Percentiles rank a stretch among this genome's conserved stretches.
These are phyloP conservation scores for Cynanchum wilfordii DNA, from an alignment of 257 asterid genomes.

Conservation along the genomic window DNA sequence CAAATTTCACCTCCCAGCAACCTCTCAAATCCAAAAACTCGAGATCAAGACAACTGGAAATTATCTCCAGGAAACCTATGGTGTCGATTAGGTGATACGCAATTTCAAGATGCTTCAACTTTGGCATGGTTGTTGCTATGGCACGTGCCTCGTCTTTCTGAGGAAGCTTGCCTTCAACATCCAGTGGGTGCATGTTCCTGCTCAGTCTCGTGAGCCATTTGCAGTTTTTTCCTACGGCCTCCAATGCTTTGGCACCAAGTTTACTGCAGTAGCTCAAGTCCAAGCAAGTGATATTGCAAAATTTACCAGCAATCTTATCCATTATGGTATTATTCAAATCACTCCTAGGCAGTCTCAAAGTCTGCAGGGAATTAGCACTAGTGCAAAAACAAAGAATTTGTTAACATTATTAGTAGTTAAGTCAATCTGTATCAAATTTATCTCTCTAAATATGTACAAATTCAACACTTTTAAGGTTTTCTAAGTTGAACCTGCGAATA, in stretches of 20 bases:
- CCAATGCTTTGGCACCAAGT: constrained; percentile 27
- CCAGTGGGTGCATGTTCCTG: constrained; percentile 38
- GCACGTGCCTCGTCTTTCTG: constrained; percentile 41
- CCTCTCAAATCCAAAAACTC: constrained; percentile 38
- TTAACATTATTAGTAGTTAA: neutral
- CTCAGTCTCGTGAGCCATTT: constrained; percentile 25
- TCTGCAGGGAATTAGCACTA: constrained; percentile 32
- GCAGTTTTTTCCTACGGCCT: constrained; percentile 32
- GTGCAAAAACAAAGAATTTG: constrained; percentile 15
- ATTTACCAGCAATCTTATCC: constrained; percentile 25
- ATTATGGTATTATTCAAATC: constrained; percentile 20
- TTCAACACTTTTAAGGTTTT: neutral
- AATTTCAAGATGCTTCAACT: constrained; percentile 40
- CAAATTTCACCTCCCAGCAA: constrained; percentile 47
- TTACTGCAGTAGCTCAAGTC: constrained; percentile 38
- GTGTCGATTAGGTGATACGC: constrained; percentile 33
- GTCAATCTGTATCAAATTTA: neutral
- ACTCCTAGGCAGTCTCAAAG: constrained; percentile 32
- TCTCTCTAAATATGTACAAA: neutral
- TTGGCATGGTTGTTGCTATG: constrained; percentile 36
- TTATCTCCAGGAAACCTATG: constrained; percentile 22
- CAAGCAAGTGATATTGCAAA: constrained; percentile 29
- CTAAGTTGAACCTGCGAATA: neutral
- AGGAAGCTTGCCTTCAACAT: constrained; percentile 24
- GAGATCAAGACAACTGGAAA: constrained; percentile 25